Percentiles rank a stretch among this genome's conserved stretches.
Evolutionary conservation across 768 basidiomycete genomes (phyloP).

Genomic region (Mycena sanguinolenta): DNA sequence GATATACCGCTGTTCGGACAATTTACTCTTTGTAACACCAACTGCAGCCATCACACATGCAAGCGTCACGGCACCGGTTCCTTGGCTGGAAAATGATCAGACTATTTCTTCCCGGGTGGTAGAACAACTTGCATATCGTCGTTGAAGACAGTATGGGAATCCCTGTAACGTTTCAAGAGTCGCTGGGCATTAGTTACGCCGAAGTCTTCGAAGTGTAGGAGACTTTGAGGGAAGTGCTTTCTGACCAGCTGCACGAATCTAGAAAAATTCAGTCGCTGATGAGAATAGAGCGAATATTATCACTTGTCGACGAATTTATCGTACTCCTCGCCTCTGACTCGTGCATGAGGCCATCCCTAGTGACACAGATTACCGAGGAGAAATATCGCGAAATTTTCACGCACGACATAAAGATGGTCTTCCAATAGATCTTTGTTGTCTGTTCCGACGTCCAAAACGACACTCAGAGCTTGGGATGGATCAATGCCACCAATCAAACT

Average conservation of each 20-base stretch:
- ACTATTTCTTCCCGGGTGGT: background rate
- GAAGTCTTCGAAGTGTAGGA: conserved; percentile 91
- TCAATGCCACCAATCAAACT: conserved; percentile 78
- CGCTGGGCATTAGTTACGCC: conserved; percentile 82
- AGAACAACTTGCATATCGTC: conserved; percentile 76
- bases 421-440: conserved; percentile 74
- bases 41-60: conserved; percentile 78
- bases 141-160: conserved; percentile 81
- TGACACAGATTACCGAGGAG: conserved; percentile 9
- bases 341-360: conserved; percentile 80
- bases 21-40: conserved; percentile 71
- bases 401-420: conserved; percentile 76
- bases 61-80: conserved; percentile 82
- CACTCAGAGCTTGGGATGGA: conserved; percentile 68
- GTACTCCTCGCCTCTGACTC: conserved; percentile 80
- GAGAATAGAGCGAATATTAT: conserved; percentile 24
- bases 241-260: conserved; percentile 84
- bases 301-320: conserved; percentile 84
- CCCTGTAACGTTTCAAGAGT: conserved; percentile 72
- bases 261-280: background rate
- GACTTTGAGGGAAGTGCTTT: conserved; percentile 74
- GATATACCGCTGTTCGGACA: conserved; percentile 82
- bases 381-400: conserved; percentile 40
- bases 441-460: conserved; percentile 84
- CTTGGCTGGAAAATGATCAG: conserved; percentile 61